Percentiles rank a stretch among this genome's conserved stretches.
Evolutionary conservation across 1,139 yeast genomes (phyloP).

Genomic region (Hyphopichia buzzinii): DNA sequence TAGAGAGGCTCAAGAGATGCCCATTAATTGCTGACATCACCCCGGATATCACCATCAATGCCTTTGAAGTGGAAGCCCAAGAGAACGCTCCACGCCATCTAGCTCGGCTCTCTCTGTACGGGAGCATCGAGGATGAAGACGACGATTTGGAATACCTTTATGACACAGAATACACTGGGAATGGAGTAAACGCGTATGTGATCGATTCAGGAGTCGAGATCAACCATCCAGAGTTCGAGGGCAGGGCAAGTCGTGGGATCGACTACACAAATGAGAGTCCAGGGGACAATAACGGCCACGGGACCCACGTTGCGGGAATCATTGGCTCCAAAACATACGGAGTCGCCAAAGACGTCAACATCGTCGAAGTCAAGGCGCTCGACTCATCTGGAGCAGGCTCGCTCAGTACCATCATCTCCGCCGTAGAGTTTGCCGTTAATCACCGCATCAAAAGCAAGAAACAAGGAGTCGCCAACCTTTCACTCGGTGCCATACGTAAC

Average conservation of each 20-base stretch:
- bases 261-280: slow-evolving; percentile 62
- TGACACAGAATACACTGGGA: slow-evolving; percentile 22
- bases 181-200: slow-evolving; percentile 69
- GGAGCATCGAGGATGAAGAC: slow-evolving; percentile 4
- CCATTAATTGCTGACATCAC: slow-evolving; percentile 57
- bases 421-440: slow-evolving; percentile 68
- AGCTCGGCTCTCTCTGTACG: slow-evolving; percentile 57
- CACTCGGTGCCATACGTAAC: slow-evolving; percentile 72
- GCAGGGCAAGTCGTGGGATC: slow-evolving; percentile 56
- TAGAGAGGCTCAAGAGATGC: slow-evolving; percentile 47
- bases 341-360: slow-evolving; percentile 64
- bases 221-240: slow-evolving; percentile 64
- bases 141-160: slow-evolving; percentile 22
- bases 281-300: slow-evolving; percentile 72
- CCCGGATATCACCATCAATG: slow-evolving; percentile 53
- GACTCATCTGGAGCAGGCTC: slow-evolving; percentile 65
- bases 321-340: slow-evolving; percentile 78
- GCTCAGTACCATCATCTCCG: slow-evolving; percentile 63
- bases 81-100: slow-evolving; percentile 65
- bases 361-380: slow-evolving; percentile 73
- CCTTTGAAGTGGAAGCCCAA: slow-evolving; percentile 36
- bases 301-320: slow-evolving; percentile 91
- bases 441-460: slow-evolving; percentile 43
- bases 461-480: slow-evolving; percentile 73
- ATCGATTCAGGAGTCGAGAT: slow-evolving; percentile 72